Evolutionary conservation across 805 yeast species (phyloP).

Genomic region (Candida yuanshanica): DNA sequence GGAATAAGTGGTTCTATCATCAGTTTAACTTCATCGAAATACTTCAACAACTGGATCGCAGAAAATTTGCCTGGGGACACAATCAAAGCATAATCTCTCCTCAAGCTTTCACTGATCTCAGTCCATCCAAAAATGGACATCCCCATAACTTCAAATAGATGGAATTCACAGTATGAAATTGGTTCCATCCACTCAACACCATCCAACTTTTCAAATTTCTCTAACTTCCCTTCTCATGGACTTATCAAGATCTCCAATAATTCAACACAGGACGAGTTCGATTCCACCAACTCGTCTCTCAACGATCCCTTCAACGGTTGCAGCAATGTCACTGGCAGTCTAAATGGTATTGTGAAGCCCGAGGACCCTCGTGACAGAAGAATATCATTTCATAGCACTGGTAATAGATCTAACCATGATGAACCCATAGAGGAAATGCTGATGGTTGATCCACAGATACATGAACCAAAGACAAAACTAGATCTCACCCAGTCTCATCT

Average conservation of each 20-base stretch:
- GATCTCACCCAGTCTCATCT: not conserved
- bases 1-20: too few relatives aligned
- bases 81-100: not conserved
- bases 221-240: constrained; percentile 18
- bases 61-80: not conserved
- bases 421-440: not conserved
- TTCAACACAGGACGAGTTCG: constrained; percentile 10
- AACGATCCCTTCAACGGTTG: not conserved
- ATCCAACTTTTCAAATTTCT: constrained; percentile 3
- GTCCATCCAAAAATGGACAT: not conserved
- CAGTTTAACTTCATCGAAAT: too few relatives aligned
- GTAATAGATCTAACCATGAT: not conserved
- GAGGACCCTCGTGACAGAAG: not conserved
- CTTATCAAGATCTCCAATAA: constrained; percentile 18
- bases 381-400: not conserved
- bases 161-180: not conserved
- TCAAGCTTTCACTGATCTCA: not conserved
- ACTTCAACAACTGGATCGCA: too few relatives aligned
- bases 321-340: not conserved
- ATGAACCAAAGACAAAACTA: not conserved
- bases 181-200: constrained; percentile 6
- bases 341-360: not conserved
- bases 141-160: not conserved
- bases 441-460: not conserved
- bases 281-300: constrained; percentile 7